phyloP scores from a whole-genome alignment of 169 alveolate genomes.

The Plasmodium knowlesi region DNA sequence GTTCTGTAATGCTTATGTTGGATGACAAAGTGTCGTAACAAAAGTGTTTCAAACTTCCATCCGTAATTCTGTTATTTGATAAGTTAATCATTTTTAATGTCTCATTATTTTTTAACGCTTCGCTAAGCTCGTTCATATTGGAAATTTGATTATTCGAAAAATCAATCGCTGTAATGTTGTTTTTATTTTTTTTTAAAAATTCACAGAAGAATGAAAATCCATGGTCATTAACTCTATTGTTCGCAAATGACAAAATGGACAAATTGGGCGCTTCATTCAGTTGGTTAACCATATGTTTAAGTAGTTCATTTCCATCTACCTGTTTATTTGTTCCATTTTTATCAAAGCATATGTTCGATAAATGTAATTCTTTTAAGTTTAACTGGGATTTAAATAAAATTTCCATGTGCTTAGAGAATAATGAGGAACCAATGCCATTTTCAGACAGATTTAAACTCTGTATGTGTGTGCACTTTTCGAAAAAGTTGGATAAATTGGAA shows the following conservation, averaged over 20 bases:
- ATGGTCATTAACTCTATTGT: conserved; percentile 37
- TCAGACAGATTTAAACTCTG: conserved; percentile 35
- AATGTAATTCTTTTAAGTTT: conserved; percentile 30
- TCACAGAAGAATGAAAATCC: conserved; percentile 11
- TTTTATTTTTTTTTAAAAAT: conserved; percentile 12
- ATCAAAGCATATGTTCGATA: conserved; percentile 17
- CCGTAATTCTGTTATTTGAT: conserved; percentile 32
- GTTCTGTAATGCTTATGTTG: conserved; percentile 13
- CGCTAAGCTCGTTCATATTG: background rate
- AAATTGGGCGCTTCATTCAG: conserved; percentile 5
- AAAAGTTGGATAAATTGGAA: background rate
- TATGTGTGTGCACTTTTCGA: conserved; percentile 9
- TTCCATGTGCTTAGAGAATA: conserved; percentile 7
- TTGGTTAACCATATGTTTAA: background rate
- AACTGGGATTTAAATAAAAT: conserved; percentile 6
- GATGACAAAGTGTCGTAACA: conserved; percentile 12
- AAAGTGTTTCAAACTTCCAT: conserved; percentile 9
- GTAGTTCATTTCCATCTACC: background rate
- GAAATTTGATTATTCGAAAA: conserved; percentile 31
- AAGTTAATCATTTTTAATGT: conserved; percentile 30
- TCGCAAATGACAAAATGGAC: conserved; percentile 9
- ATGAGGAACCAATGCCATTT: background rate
- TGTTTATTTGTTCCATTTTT: background rate
- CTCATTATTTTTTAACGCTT: conserved; percentile 28
- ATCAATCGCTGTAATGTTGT: conserved; percentile 32